Percentiles rank a stretch among this genome's conserved stretches.
These are phyloP conservation scores for Monoraphidium neglectum DNA, from an alignment of 139 green algal genomes.

Conservation along the genomic window DNA sequence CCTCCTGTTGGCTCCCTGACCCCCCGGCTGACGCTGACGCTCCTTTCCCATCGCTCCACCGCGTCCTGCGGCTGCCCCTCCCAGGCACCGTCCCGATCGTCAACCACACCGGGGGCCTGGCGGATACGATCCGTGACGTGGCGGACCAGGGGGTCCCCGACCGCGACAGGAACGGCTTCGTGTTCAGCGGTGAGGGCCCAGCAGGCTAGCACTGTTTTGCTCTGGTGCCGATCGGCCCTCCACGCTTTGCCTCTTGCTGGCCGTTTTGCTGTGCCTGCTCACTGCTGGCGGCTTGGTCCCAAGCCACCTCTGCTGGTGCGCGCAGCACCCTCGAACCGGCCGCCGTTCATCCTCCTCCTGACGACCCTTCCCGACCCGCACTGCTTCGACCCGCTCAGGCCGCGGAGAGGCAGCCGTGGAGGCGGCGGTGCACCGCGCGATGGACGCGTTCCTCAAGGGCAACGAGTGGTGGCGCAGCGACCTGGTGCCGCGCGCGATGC, in stretches of 20 bases:
- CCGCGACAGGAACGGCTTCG: conserved; percentile 72
- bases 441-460: conserved; percentile 50
- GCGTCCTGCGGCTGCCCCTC: not conserved
- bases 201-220: too few relatives aligned
- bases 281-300: too few relatives aligned
- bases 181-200: conserved; percentile 53
- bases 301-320: too few relatives aligned
- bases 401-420: conserved; percentile 60
- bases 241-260: too few relatives aligned
- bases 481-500: conserved; percentile 45
- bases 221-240: too few relatives aligned
- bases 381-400: conserved; percentile 25
- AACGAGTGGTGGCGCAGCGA: conserved; percentile 42
- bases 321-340: too few relatives aligned
- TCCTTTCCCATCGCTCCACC: too few relatives aligned
- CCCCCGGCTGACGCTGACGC: too few relatives aligned
- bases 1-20: too few relatives aligned
- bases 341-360: too few relatives aligned
- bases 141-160: conserved; percentile 33
- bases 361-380: not conserved
- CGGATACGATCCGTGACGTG: conserved; percentile 83
- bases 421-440: conserved; percentile 62
- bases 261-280: too few relatives aligned
- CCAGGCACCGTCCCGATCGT: conserved; percentile 78
- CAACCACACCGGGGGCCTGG: conserved; percentile 78